Base-by-base conservation (phyloP, 139 green algal species). In the Auxenochlorella protothecoides region DNA sequence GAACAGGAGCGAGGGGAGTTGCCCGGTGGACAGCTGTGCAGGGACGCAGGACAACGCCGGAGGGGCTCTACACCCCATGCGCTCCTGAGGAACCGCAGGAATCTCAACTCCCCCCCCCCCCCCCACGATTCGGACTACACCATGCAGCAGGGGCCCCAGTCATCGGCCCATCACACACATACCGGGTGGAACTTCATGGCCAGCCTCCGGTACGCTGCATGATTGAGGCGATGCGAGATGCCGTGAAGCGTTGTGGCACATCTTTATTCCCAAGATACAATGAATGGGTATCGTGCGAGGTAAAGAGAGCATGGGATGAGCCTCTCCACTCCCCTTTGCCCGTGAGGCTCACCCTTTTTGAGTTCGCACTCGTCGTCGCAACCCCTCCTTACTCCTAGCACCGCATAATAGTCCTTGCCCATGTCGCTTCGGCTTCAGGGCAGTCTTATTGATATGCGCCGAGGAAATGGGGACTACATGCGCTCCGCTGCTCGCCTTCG, bases 181-280 rank as follows among this genome's bases (percentile, higher is more conserved):
- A 87, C 86, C 68, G 89, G 89, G 63, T 95, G 89, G 69, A 75
- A 92, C 72, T 93, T 87, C 85, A 95, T 91, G 3, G 89, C 89
- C 61, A 92, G 74, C 76, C 92, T 95, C 59, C 89, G 76, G 68
- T 95, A 95, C 0, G 87, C 87, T 91, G 87, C 72, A 44, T 44
- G 27, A 44, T 44, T 44, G 27, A 44, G 27, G 27, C 27, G 27
- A 44, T 44, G 27, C 27, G 27, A 44, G 27, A 44, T 44, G 27
- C 27, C 27, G 27, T 44, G 27, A 44, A 44, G 27, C 27, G 27
- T 44, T 44, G 27, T 44, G 27, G 27, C 27, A 44, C 27, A 44
- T 44, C 27, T 44, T 44, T 1, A 44, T 44, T 44, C 27, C 27
- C 27, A 44, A 44, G 27, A 44, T 44, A 44, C 27, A 44, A 44